A percentile compares a stretch with the other conserved stretches of the same genome.
phyloP scores from a whole-genome alignment of 2,329 filamentous ascomycete species.

The Paraphaeosphaeria minitans region DNA sequence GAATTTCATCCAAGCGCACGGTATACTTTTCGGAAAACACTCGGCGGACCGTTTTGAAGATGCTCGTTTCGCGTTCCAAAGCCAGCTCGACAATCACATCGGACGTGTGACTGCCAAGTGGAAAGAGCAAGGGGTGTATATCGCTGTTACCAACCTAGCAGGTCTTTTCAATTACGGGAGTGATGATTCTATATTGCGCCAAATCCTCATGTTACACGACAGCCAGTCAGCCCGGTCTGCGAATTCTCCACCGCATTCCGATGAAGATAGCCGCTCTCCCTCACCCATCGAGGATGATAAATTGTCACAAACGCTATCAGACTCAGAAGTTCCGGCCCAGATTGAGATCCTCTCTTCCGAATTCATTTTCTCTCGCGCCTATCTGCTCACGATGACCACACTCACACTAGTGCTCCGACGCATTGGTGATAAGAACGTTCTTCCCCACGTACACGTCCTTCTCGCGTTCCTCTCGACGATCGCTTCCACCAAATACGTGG shows the following conservation, averaged over 20 bases:
- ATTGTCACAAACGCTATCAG: conserved; percentile 17
- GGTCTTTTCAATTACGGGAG: conserved; percentile 60
- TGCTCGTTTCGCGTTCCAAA: conserved; percentile 57
- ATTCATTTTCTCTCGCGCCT: conserved; percentile 41
- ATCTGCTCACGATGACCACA: conserved; percentile 52
- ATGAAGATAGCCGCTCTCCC: conserved; percentile 26
- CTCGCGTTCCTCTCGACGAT: conserved; percentile 62
- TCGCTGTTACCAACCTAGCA: conserved; percentile 63
- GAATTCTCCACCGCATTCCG: conserved; percentile 17
- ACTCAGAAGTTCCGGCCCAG: conserved; percentile 24
- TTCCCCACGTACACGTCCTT: conserved; percentile 67
- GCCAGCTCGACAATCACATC: conserved; percentile 63
- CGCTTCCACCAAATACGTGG: conserved; percentile 45
- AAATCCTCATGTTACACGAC: conserved; percentile 24
- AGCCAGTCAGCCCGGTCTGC: conserved; percentile 13
- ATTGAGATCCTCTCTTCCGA: conserved; percentile 21
- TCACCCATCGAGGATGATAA: conserved; percentile 24
- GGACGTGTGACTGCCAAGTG: conserved; percentile 57
- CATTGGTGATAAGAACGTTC: conserved; percentile 62
- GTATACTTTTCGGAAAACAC: conserved; percentile 64
- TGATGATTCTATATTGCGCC: conserved; percentile 48
- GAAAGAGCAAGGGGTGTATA: conserved; percentile 62
- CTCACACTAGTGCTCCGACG: conserved; percentile 57
- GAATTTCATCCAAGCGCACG: conserved; percentile 68
- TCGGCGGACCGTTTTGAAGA: conserved; percentile 54